Conservation (phyloP, 352 stramenopile species). For the Phytophthora podocarpi region DNA sequence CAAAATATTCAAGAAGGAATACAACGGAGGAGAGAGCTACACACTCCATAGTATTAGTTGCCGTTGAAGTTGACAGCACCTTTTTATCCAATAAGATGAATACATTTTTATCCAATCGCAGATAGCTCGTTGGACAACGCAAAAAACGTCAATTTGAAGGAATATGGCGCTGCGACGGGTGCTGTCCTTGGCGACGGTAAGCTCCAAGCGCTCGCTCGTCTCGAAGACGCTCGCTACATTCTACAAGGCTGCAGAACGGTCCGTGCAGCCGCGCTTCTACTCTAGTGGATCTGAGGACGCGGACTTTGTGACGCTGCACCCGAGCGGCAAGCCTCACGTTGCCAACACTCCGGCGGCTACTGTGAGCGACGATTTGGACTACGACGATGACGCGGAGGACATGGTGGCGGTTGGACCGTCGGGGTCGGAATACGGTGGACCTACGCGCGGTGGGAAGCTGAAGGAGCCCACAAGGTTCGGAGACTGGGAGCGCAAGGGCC, state of each 20-base stretch:
- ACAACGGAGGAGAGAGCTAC: no score
- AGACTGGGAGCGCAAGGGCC: constrained; percentile 98
- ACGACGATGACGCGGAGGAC: constrained; percentile 90
- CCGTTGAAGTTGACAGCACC: not conserved
- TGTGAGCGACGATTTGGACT: constrained; percentile 17
- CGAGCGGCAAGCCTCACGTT: constrained; percentile 26
- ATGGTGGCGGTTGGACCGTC: constrained; percentile 93
- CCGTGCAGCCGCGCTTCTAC: constrained; percentile 25
- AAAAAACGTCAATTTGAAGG: not conserved
- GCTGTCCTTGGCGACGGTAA: not conserved
- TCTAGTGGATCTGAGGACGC: constrained; percentile 35
- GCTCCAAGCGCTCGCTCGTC: not conserved
- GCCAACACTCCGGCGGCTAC: constrained; percentile 22
- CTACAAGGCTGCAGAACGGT: not conserved
- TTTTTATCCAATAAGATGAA: not conserved
- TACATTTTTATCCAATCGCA: not conserved
- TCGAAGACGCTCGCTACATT: not conserved
- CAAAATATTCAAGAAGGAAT: no score
- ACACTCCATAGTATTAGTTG: no score
- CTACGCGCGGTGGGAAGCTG: constrained; percentile 91
- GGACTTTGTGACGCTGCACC: constrained; percentile 44
- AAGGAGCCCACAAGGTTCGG: constrained; percentile 97
- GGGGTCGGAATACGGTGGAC: constrained; percentile 93
- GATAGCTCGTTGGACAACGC: not conserved
- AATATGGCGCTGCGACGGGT: constrained; percentile 32